Evolutionary conservation across 2,329 filamentous ascomycete genomes (phyloP).

Genomic region (Dactylella cylindrospora): DNA sequence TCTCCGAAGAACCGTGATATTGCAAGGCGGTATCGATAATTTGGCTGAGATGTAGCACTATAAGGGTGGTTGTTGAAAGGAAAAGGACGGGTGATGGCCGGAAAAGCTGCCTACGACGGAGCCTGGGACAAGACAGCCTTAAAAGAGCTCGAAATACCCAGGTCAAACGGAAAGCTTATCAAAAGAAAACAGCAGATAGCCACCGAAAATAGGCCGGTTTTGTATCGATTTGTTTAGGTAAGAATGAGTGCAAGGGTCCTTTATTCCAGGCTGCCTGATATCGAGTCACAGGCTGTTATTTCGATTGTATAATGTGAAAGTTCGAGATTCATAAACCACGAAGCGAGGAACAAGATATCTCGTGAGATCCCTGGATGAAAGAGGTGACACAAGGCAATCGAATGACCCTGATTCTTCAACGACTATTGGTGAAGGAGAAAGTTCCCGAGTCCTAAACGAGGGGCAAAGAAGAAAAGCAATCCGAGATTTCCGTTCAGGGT

Average conservation of each 20-base stretch:
- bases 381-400: conserved; percentile 43
- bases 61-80: neutral
- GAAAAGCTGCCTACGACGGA: conserved; percentile 10
- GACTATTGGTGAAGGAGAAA: conserved; percentile 29
- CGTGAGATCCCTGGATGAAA: conserved; percentile 26
- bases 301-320: conserved; percentile 4
- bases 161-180: too few species aligned
- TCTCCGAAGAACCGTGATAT: too few species aligned
- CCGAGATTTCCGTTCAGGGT: conserved; percentile 17
- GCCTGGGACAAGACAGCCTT: too few species aligned
- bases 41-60: neutral
- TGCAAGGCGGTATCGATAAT: too few species aligned
- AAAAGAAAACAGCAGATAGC: neutral
- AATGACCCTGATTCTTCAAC: conserved; percentile 14
- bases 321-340: conserved; percentile 15
- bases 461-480: conserved; percentile 42
- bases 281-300: conserved; percentile 16
- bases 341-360: conserved; percentile 23
- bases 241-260: conserved; percentile 15
- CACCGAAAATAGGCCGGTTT: neutral
- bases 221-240: conserved; percentile 13
- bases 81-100: neutral
- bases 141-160: too few species aligned
- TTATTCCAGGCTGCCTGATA: conserved; percentile 18
- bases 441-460: conserved; percentile 34